phyloP scores from a whole-genome alignment of 768 basidiomycete genomes.

The Inosperma sp. region DNA sequence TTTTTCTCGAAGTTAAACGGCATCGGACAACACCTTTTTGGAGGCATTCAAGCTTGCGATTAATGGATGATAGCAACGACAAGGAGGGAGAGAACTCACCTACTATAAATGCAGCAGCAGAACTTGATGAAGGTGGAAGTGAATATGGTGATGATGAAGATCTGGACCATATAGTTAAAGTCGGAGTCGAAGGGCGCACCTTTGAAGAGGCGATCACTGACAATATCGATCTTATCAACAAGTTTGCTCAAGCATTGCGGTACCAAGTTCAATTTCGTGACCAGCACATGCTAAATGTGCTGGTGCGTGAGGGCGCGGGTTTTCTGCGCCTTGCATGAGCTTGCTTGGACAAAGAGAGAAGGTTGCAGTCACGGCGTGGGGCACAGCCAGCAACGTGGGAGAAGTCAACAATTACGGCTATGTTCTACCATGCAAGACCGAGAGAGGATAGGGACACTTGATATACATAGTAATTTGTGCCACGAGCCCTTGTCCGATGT shows the following conservation, averaged over 20 bases:
- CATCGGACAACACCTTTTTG: constrained; percentile 13
- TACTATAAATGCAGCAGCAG: constrained; percentile 9
- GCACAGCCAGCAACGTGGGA: constrained; percentile 21
- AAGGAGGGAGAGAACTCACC: constrained; percentile 9
- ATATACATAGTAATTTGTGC: too few species aligned
- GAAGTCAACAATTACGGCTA: constrained; percentile 14
- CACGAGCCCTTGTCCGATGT: too few species aligned
- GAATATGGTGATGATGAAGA: constrained; percentile 17
- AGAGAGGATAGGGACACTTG: too few species aligned
- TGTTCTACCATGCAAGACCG: constrained; percentile 12
- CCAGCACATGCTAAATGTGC: constrained; percentile 17
- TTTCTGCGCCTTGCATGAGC: constrained; percentile 20
- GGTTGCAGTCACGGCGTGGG: constrained; percentile 15
- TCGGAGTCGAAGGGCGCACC: constrained; percentile 10
- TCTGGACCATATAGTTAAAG: constrained; percentile 8
- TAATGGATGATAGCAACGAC: background rate
- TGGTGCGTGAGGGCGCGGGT: constrained; percentile 19
- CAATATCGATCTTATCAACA: constrained; percentile 15
- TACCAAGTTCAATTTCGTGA: constrained; percentile 25
- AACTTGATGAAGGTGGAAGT: constrained; percentile 1
- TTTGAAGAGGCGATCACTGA: constrained; percentile 20
- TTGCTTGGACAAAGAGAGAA: constrained; percentile 21
- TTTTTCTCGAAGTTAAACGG: constrained; percentile 17
- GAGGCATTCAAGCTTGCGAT: constrained; percentile 15
- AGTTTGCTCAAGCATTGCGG: constrained; percentile 20